These are phyloP conservation scores for Vigna trinervia DNA, from an alignment of 306 rosid species.

Conservation along the genomic window DNA sequence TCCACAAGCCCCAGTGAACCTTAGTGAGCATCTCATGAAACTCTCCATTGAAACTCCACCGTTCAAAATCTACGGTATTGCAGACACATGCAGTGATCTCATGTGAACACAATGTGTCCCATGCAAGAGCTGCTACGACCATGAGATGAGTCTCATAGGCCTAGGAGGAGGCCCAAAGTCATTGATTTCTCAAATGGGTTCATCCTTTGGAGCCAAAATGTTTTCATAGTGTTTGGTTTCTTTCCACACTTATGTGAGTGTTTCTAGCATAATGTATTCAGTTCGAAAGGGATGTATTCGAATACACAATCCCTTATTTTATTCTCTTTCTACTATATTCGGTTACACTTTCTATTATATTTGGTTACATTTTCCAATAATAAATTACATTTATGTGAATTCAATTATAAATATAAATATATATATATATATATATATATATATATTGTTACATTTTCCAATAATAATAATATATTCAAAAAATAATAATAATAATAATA, in stretches of 20 bases:
- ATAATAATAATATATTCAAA: no score
- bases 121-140: not conserved
- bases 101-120: conserved; percentile 16
- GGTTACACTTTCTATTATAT: no score
- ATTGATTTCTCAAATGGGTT: conserved; percentile 17
- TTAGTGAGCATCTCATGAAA: conserved; percentile 50
- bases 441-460: no score
- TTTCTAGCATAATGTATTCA: not conserved
- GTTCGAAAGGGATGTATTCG: no score
- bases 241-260: not conserved
- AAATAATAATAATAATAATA: no score
- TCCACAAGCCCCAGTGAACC: not conserved
- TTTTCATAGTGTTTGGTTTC: conserved; percentile 20
- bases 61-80: conserved; percentile 41
- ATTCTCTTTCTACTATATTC: no score
- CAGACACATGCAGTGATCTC: conserved; percentile 46
- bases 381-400: no score
- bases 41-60: conserved; percentile 55
- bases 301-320: no score
- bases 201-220: not conserved
- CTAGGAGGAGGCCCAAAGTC: conserved; percentile 12
- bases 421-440: no score
- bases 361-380: no score
- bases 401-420: no score
- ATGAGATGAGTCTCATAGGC: conserved; percentile 31